Conservation (phyloP, 768 basidiomycete species). For the Leucocoprinus leucothites region DNA sequence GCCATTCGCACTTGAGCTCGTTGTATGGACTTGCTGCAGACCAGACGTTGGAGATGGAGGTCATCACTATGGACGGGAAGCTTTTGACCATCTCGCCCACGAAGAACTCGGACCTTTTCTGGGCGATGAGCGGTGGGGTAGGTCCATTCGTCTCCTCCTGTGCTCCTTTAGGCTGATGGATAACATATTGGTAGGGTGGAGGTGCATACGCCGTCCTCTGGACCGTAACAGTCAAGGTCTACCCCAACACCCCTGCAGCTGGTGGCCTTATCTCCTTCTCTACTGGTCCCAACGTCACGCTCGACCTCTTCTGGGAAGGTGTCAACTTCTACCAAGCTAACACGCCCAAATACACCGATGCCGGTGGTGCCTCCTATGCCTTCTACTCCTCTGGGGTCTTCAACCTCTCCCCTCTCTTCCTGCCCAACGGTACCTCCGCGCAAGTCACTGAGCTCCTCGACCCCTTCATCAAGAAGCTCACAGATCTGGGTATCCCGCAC, state of each 20-base stretch:
- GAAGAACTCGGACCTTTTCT: slow-evolving; percentile 42
- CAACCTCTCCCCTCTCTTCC: slow-evolving; percentile 4
- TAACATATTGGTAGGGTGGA: neutral
- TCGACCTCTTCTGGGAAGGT: slow-evolving; percentile 11
- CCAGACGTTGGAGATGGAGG: slow-evolving; percentile 29
- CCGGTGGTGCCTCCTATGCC: slow-evolving; percentile 11
- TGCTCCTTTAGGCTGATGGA: too few species aligned
- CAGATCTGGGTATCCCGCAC: too few species aligned
- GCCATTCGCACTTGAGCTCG: slow-evolving; percentile 24
- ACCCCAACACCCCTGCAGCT: slow-evolving; percentile 13
- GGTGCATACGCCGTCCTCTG: slow-evolving; percentile 11
- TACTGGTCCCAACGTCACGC: neutral
- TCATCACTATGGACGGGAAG: slow-evolving; percentile 40
- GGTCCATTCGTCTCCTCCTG: neutral
- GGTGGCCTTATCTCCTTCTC: slow-evolving; percentile 5
- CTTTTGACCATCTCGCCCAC: slow-evolving; percentile 30
- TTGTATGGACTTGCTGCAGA: slow-evolving; percentile 25
- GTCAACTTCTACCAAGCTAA: slow-evolving; percentile 13
- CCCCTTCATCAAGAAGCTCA: too few species aligned
- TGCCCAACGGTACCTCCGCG: slow-evolving; percentile 8
- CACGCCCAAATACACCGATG: slow-evolving; percentile 12
- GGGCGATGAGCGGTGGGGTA: slow-evolving; percentile 41
- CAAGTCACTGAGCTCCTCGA: too few species aligned
- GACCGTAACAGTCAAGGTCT: slow-evolving; percentile 17
- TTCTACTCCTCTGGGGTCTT: slow-evolving; percentile 1